phyloP scores from a whole-genome alignment of 805 yeast species.

The Nakazawaea wyomingensis region DNA sequence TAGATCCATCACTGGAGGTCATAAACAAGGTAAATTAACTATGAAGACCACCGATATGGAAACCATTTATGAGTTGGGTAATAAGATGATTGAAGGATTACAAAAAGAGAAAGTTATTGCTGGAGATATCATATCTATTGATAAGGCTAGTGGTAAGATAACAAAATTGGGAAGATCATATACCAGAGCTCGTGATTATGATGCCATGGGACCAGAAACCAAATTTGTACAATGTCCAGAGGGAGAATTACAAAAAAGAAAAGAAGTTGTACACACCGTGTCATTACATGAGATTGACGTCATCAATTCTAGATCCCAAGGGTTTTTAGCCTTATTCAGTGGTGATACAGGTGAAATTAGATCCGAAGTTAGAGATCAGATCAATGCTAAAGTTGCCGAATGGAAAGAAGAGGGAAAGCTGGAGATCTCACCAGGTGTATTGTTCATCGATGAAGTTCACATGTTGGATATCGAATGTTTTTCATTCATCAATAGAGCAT shows the following conservation, averaged over 20 bases:
- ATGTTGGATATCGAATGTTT: conserved; percentile 98
- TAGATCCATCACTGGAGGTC: conserved; percentile 93
- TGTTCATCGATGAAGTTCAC: conserved; percentile 96
- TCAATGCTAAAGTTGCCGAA: conserved; percentile 93
- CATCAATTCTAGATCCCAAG: conserved; percentile 95
- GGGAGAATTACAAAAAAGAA: conserved; percentile 95
- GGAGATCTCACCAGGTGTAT: conserved; percentile 94
- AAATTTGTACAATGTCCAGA: conserved; percentile 98
- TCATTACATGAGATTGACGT: conserved; percentile 97
- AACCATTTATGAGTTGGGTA: conserved; percentile 92
- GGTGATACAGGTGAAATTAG: conserved; percentile 98
- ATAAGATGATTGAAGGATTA: conserved; percentile 90
- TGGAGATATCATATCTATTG: conserved; percentile 94
- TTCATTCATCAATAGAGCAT: conserved; percentile 90
- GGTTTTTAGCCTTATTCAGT: conserved; percentile 89
- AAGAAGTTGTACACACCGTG: conserved; percentile 96
- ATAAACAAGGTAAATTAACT: conserved; percentile 95
- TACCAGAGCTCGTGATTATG: conserved; percentile 95
- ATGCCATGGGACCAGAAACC: conserved; percentile 98
- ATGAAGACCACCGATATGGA: conserved; percentile 98
- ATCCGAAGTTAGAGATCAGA: conserved; percentile 92
- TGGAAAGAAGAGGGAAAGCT: conserved; percentile 99
- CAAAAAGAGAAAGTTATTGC: conserved; percentile 94
- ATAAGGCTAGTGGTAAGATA: conserved; percentile 91
- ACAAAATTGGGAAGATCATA: conserved; percentile 93